Evolutionary conservation across 345 rosid genomes (phyloP).

Genomic region (Garcia nutans): DNA sequence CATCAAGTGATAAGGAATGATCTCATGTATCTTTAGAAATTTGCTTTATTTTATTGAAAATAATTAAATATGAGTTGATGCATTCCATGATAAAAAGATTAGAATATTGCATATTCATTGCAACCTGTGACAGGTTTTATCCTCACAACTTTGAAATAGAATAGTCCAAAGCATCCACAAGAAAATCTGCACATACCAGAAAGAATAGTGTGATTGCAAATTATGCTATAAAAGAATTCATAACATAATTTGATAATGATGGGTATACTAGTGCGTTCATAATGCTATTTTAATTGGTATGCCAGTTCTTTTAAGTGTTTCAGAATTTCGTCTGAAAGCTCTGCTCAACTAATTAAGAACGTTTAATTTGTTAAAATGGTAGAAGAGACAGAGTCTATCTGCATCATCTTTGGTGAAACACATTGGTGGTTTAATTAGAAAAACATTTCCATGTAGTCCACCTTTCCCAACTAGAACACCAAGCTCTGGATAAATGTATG

Average conservation of each 20-base stretch:
- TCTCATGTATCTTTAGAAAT: too few species aligned
- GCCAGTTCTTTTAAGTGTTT: neutral
- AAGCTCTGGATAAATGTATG: slow-evolving; percentile 48
- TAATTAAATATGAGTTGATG: too few species aligned
- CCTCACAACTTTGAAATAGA: slow-evolving; percentile 1
- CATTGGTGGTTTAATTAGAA: slow-evolving; percentile 94
- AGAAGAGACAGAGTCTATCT: slow-evolving; percentile 40
- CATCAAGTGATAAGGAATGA: too few species aligned
- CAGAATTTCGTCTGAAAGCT: neutral
- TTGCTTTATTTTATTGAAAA: too few species aligned
- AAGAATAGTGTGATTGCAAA: neutral
- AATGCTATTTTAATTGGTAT: neutral
- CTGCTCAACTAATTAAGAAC: neutral
- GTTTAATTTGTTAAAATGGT: neutral
- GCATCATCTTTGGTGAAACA: slow-evolving; percentile 91
- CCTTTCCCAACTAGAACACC: slow-evolving; percentile 89
- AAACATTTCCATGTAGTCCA: slow-evolving; percentile 83
- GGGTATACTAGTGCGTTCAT: neutral
- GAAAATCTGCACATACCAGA: slow-evolving; percentile 33
- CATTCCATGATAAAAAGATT: neutral
- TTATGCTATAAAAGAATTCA: neutral
- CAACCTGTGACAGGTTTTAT: neutral
- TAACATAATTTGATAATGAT: neutral
- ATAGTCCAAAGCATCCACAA: slow-evolving; percentile 14
- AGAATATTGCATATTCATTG: neutral